A percentile compares a stretch with the other conserved stretches of the same genome.
Evolutionary conservation across 768 basidiomycete species (phyloP).

Genomic region (Boletellus sp.): DNA sequence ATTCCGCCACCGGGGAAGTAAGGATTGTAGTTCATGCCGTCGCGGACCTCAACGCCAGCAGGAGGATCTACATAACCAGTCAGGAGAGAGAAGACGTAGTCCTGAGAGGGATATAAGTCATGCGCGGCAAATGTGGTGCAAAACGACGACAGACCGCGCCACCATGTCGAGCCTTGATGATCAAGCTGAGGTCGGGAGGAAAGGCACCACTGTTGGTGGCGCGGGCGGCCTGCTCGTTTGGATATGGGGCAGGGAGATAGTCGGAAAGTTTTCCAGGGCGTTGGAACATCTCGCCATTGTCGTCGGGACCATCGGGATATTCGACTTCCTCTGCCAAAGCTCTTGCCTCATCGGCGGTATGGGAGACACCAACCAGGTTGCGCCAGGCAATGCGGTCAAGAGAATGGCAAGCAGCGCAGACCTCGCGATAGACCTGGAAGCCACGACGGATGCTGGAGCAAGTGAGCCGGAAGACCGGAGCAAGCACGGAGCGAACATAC

Average conservation of each 20-base stretch:
- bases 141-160: slow-evolving; percentile 65
- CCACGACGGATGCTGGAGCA: slow-evolving; percentile 82
- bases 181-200: slow-evolving; percentile 95
- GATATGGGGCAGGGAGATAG: slow-evolving; percentile 92
- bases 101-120: slow-evolving; percentile 42
- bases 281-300: slow-evolving; percentile 97
- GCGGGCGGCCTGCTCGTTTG: slow-evolving; percentile 96
- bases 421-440: slow-evolving; percentile 97
- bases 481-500: slow-evolving; percentile 44
- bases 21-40: slow-evolving; percentile 98
- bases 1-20: slow-evolving; percentile 99
- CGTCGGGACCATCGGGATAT: slow-evolving; percentile 94
- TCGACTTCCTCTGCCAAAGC: slow-evolving; percentile 95
- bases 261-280: slow-evolving; percentile 97
- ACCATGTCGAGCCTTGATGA: slow-evolving; percentile 97
- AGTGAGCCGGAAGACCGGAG: slow-evolving; percentile 6
- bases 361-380: slow-evolving; percentile 97
- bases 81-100: slow-evolving; percentile 95
- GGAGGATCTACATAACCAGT: slow-evolving; percentile 98
- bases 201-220: slow-evolving; percentile 92
- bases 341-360: slow-evolving; percentile 87
- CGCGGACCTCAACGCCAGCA: slow-evolving; percentile 90
- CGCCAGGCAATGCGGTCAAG: slow-evolving; percentile 99
- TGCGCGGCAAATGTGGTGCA: neutral
- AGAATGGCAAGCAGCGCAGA: slow-evolving; percentile 98